A percentile compares a stretch with the other conserved stretches of the same genome.
Conservation (phyloP, 148 eudicot species). For the Vaccinium corymbosum region DNA sequence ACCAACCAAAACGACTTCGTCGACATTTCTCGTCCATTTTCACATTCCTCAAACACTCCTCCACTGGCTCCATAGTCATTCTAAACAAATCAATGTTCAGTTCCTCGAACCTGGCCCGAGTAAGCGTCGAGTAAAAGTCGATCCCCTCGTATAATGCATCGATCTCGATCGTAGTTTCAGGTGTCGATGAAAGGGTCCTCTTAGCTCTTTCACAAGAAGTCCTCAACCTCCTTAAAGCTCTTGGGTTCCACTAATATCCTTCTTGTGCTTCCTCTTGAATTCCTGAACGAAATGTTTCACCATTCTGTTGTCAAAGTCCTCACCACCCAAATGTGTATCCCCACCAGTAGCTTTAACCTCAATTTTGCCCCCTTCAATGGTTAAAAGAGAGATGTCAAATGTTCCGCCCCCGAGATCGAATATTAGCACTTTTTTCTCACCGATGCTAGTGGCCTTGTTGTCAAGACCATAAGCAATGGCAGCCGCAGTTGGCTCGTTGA, state of each 20-base stretch:
- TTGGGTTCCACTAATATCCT: not conserved
- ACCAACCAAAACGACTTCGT: not conserved
- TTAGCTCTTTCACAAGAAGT: no score
- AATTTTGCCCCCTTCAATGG: not conserved
- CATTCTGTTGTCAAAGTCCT: not conserved
- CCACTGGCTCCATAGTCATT: constrained; percentile 59
- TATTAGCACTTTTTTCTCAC: no score
- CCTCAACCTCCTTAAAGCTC: no score
- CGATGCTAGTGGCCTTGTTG: no score
- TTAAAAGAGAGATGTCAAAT: no score
- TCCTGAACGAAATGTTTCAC: not conserved
- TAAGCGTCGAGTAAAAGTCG: not conserved
- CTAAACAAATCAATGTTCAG: constrained; percentile 54
- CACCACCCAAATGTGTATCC: not conserved
- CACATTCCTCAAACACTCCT: constrained; percentile 14
- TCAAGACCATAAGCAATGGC: no score
- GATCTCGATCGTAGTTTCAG: no score
- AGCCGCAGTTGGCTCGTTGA: no score
- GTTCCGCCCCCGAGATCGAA: no score
- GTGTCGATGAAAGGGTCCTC: no score
- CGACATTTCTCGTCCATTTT: constrained; percentile 29
- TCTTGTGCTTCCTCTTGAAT: not conserved
- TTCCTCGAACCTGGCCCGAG: constrained; percentile 24
- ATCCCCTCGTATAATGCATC: no score
- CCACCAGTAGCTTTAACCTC: not conserved